A percentile compares a stretch with the other conserved stretches of the same genome.
Conservation (phyloP, 164 flowering plant species). For the Vitis rupestris region DNA sequence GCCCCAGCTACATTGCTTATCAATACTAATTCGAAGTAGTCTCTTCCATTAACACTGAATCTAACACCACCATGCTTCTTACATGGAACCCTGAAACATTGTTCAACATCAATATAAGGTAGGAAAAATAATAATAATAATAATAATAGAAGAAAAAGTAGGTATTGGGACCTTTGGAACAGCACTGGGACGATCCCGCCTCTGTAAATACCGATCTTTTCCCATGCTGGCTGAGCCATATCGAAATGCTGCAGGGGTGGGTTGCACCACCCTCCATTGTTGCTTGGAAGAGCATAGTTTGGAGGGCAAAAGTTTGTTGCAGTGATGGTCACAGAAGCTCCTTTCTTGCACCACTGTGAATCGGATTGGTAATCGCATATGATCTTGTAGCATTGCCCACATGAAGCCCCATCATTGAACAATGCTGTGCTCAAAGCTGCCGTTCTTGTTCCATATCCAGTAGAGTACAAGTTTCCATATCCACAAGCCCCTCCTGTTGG, state of each 20-base stretch:
- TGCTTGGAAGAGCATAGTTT: slow-evolving; percentile 65
- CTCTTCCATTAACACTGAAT: slow-evolving; percentile 77
- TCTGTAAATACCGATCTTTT: slow-evolving; percentile 70
- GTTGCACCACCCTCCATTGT: slow-evolving; percentile 96
- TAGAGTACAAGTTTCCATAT: slow-evolving; percentile 63
- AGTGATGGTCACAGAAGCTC: slow-evolving; percentile 67
- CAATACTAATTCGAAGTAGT: slow-evolving; percentile 82
- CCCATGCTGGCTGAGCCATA: slow-evolving; percentile 97
- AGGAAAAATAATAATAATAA: background rate
- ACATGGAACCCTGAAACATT: slow-evolving; percentile 77
- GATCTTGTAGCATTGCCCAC: slow-evolving; percentile 79
- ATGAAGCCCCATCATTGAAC: slow-evolving; percentile 78
- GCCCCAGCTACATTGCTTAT: slow-evolving; percentile 73
- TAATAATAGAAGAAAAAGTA: background rate
- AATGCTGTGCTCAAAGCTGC: slow-evolving; percentile 85
- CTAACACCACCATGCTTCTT: slow-evolving; percentile 78
- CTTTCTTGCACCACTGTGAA: slow-evolving; percentile 65
- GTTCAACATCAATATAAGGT: background rate
- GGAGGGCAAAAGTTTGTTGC: slow-evolving; percentile 97
- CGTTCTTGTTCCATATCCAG: slow-evolving; percentile 65
- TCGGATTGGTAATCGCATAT: slow-evolving; percentile 57
- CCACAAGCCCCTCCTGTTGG: slow-evolving; percentile 75
- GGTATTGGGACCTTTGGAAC: slow-evolving; percentile 52
- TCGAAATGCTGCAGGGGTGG: slow-evolving; percentile 89
- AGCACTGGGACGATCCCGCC: slow-evolving; percentile 86